Evolutionary conservation across 345 rosid genomes (phyloP).

Genomic region (Aurinia saxatilis): DNA sequence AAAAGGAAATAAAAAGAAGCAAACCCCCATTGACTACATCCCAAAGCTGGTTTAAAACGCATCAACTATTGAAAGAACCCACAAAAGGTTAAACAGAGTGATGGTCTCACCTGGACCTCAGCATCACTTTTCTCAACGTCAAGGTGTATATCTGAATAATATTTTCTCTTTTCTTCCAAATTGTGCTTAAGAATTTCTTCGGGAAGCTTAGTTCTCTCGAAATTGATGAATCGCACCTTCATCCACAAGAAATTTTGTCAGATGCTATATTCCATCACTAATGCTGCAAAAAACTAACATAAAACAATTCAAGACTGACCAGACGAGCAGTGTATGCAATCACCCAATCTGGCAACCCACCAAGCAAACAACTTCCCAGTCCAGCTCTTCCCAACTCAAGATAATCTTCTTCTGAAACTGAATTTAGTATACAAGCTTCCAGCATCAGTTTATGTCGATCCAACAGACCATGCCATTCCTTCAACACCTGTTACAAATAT

Average conservation of each 20-base stretch:
- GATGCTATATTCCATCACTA: slow-evolving; percentile 3
- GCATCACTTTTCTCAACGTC: slow-evolving; percentile 97
- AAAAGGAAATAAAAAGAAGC: not conserved
- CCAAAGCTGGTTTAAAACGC: slow-evolving; percentile 1
- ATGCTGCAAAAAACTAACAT: not conserved
- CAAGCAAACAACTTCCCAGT: slow-evolving; percentile 93
- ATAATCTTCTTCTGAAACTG: slow-evolving; percentile 93
- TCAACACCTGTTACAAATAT: slow-evolving; percentile 53
- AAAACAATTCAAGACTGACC: slow-evolving; percentile 41
- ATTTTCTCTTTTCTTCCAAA: slow-evolving; percentile 90
- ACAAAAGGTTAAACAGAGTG: not conserved
- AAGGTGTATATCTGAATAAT: slow-evolving; percentile 56
- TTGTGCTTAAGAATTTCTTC: slow-evolving; percentile 84
- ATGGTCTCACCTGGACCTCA: slow-evolving; percentile 85
- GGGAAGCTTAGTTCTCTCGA: slow-evolving; percentile 96
- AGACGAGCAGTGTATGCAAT: slow-evolving; percentile 92
- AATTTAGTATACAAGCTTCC: slow-evolving; percentile 76
- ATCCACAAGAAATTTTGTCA: slow-evolving; percentile 23
- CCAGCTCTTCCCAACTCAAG: slow-evolving; percentile 97
- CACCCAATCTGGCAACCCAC: slow-evolving; percentile 96
- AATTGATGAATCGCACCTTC: slow-evolving; percentile 95
- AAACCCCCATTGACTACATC: slow-evolving; percentile 4
- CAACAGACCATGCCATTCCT: slow-evolving; percentile 87
- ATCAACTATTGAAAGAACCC: not conserved
- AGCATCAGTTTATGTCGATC: slow-evolving; percentile 84